Conservation (phyloP, 164 flowering plant species). For the Hamamelis virginiana region DNA sequence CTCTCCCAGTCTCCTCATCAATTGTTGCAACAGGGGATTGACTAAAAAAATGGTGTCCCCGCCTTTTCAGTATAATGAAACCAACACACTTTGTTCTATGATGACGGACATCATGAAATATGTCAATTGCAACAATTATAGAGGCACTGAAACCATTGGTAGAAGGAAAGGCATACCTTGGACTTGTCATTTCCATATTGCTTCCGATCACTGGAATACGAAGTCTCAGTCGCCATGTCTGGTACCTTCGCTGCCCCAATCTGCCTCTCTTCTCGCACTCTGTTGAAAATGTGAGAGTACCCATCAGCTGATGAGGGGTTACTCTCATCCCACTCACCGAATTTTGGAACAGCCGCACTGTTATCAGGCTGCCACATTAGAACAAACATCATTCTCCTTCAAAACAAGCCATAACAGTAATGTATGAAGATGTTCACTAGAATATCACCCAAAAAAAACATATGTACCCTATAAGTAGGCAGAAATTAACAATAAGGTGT, state of each 20-base stretch:
- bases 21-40: too few relatives aligned
- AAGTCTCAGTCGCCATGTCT: conserved; percentile 13
- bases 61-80: too few relatives aligned
- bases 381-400: background rate
- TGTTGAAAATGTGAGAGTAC: conserved; percentile 29
- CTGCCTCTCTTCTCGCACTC: conserved; percentile 36
- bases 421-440: background rate
- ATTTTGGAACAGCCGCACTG: conserved; percentile 38
- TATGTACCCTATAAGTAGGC: background rate
- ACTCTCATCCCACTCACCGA: conserved; percentile 46
- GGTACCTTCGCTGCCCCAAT: conserved; percentile 25
- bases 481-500: background rate
- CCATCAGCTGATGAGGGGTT: conserved; percentile 42
- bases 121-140: too few relatives aligned
- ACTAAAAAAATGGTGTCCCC: too few relatives aligned
- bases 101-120: too few relatives aligned
- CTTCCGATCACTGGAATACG: conserved; percentile 14
- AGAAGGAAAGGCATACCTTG: conserved; percentile 11
- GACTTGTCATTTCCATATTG: conserved; percentile 4
- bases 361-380: conserved; percentile 27
- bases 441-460: too few relatives aligned
- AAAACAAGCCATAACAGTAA: background rate
- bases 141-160: too few relatives aligned
- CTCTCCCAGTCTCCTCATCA: too few relatives aligned
- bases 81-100: too few relatives aligned